A percentile compares a stretch with the other conserved stretches of the same genome.
Evolutionary conservation across 768 basidiomycete genomes (phyloP).

Genomic region (Saitozyma podzolica): DNA sequence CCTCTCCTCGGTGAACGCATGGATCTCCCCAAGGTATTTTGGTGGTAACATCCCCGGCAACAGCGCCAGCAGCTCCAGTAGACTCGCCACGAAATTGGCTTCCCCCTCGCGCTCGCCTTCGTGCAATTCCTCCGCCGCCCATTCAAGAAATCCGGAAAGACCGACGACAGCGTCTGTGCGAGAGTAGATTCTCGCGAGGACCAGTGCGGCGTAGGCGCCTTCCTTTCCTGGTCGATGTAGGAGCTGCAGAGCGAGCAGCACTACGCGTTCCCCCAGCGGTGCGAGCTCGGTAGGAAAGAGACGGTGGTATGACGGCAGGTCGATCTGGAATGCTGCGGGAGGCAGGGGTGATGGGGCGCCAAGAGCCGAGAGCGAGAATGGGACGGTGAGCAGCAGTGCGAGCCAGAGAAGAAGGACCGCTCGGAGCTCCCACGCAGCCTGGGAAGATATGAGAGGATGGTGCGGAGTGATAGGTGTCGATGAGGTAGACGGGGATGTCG

Average conservation of each 20-base stretch:
- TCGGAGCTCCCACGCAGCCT: conserved; percentile 72
- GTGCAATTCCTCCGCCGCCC: conserved; percentile 28
- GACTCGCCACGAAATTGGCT: conserved; percentile 36
- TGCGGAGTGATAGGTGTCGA: conserved; percentile 55
- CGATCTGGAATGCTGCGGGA: conserved; percentile 47
- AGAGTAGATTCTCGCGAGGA: conserved; percentile 78
- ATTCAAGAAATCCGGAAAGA: conserved; percentile 26
- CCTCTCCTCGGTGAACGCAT: conserved; percentile 59
- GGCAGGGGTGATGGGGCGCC: conserved; percentile 58
- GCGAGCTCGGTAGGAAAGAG: conserved; percentile 57
- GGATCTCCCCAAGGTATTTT: conserved; percentile 60
- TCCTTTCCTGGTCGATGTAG: conserved; percentile 64
- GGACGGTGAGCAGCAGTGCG: conserved; percentile 89
- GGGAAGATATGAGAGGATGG: conserved; percentile 30
- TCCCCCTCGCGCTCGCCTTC: conserved; percentile 33
- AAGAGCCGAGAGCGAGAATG: conserved; percentile 85
- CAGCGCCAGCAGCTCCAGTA: conserved; percentile 33
- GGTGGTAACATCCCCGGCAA: conserved; percentile 57
- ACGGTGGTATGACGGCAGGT: conserved; percentile 13
- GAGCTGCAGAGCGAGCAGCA: conserved; percentile 32
- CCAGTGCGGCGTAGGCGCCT: conserved; percentile 73
- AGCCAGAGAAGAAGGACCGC: conserved; percentile 88
- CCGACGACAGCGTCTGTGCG: conserved; percentile 59
- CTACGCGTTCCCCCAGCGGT: conserved; percentile 58
- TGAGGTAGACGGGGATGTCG: conserved; percentile 49